phyloP scores from a whole-genome alignment of 768 basidiomycete species.

The Tephrocybe sp. region DNA sequence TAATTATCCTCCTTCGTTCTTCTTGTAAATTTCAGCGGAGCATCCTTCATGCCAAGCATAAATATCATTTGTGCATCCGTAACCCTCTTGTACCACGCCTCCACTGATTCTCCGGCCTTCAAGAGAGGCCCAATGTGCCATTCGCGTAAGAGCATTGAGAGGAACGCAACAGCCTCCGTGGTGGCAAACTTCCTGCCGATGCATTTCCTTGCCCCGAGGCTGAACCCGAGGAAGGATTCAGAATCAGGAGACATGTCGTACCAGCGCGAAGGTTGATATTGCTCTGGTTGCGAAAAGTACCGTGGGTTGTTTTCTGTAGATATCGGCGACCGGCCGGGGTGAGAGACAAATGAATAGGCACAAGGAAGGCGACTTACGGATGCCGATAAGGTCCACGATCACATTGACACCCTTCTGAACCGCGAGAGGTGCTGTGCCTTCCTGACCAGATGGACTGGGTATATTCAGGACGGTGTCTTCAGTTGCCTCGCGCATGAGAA shows the following conservation, averaged over 20 bases:
- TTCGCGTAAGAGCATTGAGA: slow-evolving; percentile 52
- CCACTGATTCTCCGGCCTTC: slow-evolving; percentile 35
- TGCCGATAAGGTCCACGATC: slow-evolving; percentile 48
- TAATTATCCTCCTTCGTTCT: slow-evolving; percentile 20
- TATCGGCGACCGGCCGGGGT: not conserved
- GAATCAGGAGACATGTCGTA: slow-evolving; percentile 40
- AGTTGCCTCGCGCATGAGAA: slow-evolving; percentile 39
- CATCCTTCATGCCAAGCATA: slow-evolving; percentile 33
- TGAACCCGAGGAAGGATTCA: slow-evolving; percentile 47
- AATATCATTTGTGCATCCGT: slow-evolving; percentile 33
- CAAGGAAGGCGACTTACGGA: slow-evolving; percentile 47
- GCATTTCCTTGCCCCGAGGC: slow-evolving; percentile 53
- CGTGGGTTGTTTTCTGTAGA: slow-evolving; percentile 47
- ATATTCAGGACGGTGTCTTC: slow-evolving; percentile 42
- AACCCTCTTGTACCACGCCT: slow-evolving; percentile 36
- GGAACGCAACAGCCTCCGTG: slow-evolving; percentile 53
- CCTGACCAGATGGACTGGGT: slow-evolving; percentile 39
- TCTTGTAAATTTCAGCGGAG: slow-evolving; percentile 32
- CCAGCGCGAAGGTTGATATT: slow-evolving; percentile 53
- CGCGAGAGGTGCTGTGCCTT: slow-evolving; percentile 35
- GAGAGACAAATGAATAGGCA: not conserved
- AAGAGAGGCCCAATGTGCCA: slow-evolving; percentile 52
- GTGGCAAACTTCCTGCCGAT: slow-evolving; percentile 57
- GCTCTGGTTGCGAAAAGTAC: slow-evolving; percentile 47
- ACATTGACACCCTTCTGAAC: slow-evolving; percentile 40